phyloP scores from a whole-genome alignment of 441 rosid genomes.

The Croton laevigatus region DNA sequence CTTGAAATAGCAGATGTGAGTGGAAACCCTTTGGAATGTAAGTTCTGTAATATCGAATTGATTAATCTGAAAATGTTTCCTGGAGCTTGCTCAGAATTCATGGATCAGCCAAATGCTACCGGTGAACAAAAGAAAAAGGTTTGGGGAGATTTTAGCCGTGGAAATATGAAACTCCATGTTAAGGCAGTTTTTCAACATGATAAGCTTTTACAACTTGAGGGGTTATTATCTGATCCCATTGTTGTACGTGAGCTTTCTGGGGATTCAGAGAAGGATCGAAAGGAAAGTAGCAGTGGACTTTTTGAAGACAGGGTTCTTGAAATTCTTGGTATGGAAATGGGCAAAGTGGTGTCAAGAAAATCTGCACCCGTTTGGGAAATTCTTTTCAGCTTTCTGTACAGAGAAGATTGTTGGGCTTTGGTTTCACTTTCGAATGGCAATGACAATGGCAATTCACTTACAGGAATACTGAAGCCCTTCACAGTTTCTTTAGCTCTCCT shows the following conservation, averaged over 20 bases:
- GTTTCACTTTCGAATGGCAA: slow-evolving; percentile 49
- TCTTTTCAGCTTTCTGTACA: slow-evolving; percentile 64
- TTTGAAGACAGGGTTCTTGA: slow-evolving; percentile 59
- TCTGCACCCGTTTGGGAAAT: slow-evolving; percentile 68
- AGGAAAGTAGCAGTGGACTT: slow-evolving; percentile 38
- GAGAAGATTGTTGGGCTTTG: slow-evolving; percentile 62
- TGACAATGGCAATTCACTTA: slow-evolving; percentile 34
- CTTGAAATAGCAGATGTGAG: slow-evolving; percentile 68
- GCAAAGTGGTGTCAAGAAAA: slow-evolving; percentile 36
- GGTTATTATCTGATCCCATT: slow-evolving; percentile 39
- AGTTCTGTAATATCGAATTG: slow-evolving; percentile 65
- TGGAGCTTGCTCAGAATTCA: slow-evolving; percentile 19
- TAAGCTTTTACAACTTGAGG: slow-evolving; percentile 35
- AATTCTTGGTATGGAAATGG: slow-evolving; percentile 50
- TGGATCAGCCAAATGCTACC: slow-evolving; percentile 18
- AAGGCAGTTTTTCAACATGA: slow-evolving; percentile 41
- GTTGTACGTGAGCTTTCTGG: slow-evolving; percentile 40
- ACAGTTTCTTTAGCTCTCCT: slow-evolving; percentile 63
- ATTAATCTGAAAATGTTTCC: slow-evolving; percentile 26
- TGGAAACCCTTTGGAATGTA: slow-evolving; percentile 77
- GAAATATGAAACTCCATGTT: slow-evolving; percentile 39
- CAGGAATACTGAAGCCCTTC: slow-evolving; percentile 77
- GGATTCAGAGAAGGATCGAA: slow-evolving; percentile 29
- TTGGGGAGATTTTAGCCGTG: slow-evolving; percentile 37
- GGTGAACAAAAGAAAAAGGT: slow-evolving; percentile 26